These are phyloP conservation scores for Talaromyces liani DNA, from an alignment of 495 filamentous ascomycete genomes.

Conservation along the genomic window DNA sequence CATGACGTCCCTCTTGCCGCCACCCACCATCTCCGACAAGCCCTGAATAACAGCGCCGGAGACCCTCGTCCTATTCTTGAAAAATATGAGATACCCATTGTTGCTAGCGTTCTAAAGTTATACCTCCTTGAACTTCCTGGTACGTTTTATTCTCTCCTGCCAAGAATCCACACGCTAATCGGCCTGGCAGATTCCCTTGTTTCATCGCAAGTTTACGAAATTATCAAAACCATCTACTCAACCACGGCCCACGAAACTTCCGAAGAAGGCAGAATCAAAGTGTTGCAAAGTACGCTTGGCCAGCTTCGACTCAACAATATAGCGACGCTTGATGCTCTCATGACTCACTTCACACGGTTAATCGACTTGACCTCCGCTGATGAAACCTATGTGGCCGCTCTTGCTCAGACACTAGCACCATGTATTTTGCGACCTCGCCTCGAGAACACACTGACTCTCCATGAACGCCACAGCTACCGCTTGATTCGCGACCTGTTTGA, in stretches of 20 bases:
- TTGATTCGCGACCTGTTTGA: conserved; percentile 88
- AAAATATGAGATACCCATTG: conserved; percentile 85
- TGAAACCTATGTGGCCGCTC: conserved; percentile 69
- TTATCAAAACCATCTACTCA: conserved; percentile 91
- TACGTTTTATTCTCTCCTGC: conserved; percentile 32
- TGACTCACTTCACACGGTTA: conserved; percentile 94
- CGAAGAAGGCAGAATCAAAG: conserved; percentile 72
- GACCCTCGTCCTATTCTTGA: conserved; percentile 69
- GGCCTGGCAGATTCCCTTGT: conserved; percentile 73
- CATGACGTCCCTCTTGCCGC: conserved; percentile 79
- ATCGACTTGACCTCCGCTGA: conserved; percentile 96
- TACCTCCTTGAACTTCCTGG: conserved; percentile 95
- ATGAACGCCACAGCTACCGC: conserved; percentile 88
- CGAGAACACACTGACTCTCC: conserved; percentile 85
- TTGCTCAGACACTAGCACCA: conserved; percentile 73
- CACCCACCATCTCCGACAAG: conserved; percentile 75
- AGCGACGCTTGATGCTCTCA: conserved; percentile 93
- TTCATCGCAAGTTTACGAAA: conserved; percentile 97
- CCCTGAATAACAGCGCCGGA: conserved; percentile 82
- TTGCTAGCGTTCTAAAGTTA: conserved; percentile 88
- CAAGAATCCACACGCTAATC: conserved; percentile 6
- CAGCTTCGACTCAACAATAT: conserved; percentile 96
- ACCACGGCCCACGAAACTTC: conserved; percentile 64
- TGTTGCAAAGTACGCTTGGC: conserved; percentile 91
- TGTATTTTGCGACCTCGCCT: conserved; percentile 81